phyloP scores from a whole-genome alignment of 2,329 filamentous ascomycete species.

The Pyrenochaeta sp. region DNA sequence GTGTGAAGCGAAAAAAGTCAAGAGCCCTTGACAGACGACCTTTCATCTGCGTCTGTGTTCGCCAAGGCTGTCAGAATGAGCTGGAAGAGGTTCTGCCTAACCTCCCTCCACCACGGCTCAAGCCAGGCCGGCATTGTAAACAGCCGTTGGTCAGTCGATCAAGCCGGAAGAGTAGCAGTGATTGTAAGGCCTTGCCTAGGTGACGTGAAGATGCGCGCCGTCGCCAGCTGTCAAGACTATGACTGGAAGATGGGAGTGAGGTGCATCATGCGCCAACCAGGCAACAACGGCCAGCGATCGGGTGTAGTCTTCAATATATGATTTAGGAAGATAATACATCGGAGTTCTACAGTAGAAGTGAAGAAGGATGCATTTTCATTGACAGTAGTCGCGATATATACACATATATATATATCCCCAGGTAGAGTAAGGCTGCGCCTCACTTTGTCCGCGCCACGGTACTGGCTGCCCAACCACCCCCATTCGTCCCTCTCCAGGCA shows the following conservation, averaged over 20 bases:
- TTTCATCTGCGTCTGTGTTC: slow-evolving; percentile 17
- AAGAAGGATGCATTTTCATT: neutral
- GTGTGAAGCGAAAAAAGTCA: slow-evolving; percentile 7
- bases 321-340: neutral
- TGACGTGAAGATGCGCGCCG: slow-evolving; percentile 16
- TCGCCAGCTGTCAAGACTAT: slow-evolving; percentile 22
- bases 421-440: slow-evolving; percentile 44
- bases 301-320: slow-evolving; percentile 1
- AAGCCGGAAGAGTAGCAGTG: slow-evolving; percentile 6
- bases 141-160: slow-evolving; percentile 18
- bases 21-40: slow-evolving; percentile 15
- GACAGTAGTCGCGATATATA: slow-evolving; percentile 26
- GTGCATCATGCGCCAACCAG: slow-evolving; percentile 33
- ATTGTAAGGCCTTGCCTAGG: slow-evolving; percentile 9
- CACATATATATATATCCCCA: slow-evolving; percentile 30
- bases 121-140: slow-evolving; percentile 35
- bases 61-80: slow-evolving; percentile 20
- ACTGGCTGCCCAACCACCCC: slow-evolving; percentile 33
- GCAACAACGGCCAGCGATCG: slow-evolving; percentile 24
- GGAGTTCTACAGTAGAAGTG: neutral
- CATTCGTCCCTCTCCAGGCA: slow-evolving; percentile 22
- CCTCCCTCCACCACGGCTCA: slow-evolving; percentile 22
- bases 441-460: slow-evolving; percentile 42
- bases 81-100: slow-evolving; percentile 30
- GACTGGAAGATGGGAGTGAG: slow-evolving; percentile 16